These are phyloP conservation scores for Hypoxylon sp. DNA, from an alignment of 2,329 filamentous ascomycete genomes.

Conservation along the genomic window DNA sequence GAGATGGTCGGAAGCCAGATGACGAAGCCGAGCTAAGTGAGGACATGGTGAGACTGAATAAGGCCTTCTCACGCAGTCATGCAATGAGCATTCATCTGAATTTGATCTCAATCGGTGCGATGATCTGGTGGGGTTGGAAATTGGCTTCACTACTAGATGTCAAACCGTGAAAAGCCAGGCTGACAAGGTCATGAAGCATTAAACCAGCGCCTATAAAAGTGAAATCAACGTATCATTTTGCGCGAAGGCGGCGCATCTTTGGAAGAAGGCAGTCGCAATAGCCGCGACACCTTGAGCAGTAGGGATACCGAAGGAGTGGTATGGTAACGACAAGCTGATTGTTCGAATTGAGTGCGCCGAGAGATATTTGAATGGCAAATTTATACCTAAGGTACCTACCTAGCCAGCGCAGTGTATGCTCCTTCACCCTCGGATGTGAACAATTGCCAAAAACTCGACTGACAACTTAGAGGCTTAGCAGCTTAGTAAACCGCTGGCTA, in stretches of 20 bases:
- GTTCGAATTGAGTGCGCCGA: not conserved
- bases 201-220: not conserved
- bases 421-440: conserved; percentile 18
- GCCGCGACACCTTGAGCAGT: conserved; percentile 52
- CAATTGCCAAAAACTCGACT: conserved; percentile 8
- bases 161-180: conserved; percentile 1
- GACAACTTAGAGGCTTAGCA: too few relatives aligned
- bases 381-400: too few relatives aligned
- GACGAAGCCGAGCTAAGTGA: conserved; percentile 29
- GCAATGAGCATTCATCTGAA: conserved; percentile 60
- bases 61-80: conserved; percentile 52
- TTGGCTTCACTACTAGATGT: conserved; percentile 44
- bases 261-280: conserved; percentile 57
- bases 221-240: conserved; percentile 41
- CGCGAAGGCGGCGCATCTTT: conserved; percentile 57
- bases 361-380: too few relatives aligned
- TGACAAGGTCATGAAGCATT: not conserved
- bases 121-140: conserved; percentile 50
- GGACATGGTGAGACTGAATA: conserved; percentile 49
- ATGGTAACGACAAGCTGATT: not conserved
- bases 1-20: conserved; percentile 33
- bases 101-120: conserved; percentile 51
- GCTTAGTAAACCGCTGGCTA: too few relatives aligned
- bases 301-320: not conserved
- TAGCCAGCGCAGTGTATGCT: not conserved